Base-by-base conservation (phyloP, 352 stramenopile species). In the Phytophthora syringae region DNA sequence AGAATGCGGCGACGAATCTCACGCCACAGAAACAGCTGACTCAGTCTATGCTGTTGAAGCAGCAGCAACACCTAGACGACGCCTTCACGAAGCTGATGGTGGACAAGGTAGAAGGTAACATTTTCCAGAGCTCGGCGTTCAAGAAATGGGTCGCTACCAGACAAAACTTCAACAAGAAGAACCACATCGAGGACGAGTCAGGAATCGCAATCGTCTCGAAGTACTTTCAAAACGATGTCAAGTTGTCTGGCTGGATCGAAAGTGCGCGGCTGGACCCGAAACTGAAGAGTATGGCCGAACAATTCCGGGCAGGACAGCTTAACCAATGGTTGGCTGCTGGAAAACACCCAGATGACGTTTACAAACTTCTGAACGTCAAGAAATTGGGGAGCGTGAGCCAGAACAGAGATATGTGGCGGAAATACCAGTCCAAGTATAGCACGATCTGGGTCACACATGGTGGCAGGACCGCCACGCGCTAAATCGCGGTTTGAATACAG, bases 261-360 rank as follows among this genome's bases (percentile, higher is more conserved):
- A 15, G 1, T 12, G 39, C 36, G 12, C 16, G 25, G 36, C 20
- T 18, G 42, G 42, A 49, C 10, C 20, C 18, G 22, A 27, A 6
- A 5, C 20, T n/a, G 22, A 28, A 20, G 16, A 21, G 18, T 22
- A 32, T 34, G 43, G 43, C 22, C 22, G 16, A 51, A 5, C 22
- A 51, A 51, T 36, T 51, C 43, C 43, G 43, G 28, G 7, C 10
- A 28, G 42, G 42, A n/a, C 42, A 49, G 22, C 42, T 49, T 10
- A 15, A 3, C 9, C 42, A 30, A 30, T 49, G 18, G 42, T 18
- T 30, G 13, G 0, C 7, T 20, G 11, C 5, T 5, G 9, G 42
- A 6, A 36, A 20, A 21, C 7, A 18, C 12, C 6, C 18, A 5
- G 16, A 51, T 28, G 15, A 51, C 3, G 22, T 34, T 16, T 51